Conservation (phyloP, 1,284 basidiomycete species). For the Pyrrhoderma noxium region DNA sequence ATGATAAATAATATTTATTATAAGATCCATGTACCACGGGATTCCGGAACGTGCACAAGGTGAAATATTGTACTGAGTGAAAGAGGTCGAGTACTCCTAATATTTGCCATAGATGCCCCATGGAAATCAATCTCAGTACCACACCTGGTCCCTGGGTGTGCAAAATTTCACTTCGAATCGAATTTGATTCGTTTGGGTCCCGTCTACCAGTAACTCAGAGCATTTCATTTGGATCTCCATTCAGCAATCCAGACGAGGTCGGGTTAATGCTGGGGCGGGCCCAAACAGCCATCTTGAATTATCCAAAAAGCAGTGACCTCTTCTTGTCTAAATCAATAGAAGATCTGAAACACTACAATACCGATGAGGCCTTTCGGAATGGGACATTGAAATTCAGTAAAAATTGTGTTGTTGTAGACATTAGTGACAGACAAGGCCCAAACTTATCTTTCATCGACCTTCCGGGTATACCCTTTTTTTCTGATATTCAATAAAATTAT, state of each 20-base stretch:
- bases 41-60: constrained; percentile 25
- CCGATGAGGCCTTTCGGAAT: constrained; percentile 16
- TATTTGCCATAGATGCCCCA: constrained; percentile 22
- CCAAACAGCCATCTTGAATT: constrained; percentile 38
- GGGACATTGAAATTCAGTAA: constrained; percentile 31
- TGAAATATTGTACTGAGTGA: neutral
- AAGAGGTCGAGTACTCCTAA: neutral
- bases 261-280: constrained; percentile 43
- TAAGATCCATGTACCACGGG: constrained; percentile 23
- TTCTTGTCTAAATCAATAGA: constrained; percentile 25
- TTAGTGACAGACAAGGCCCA: constrained; percentile 37
- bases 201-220: neutral
- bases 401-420: constrained; percentile 38
- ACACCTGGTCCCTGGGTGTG: constrained; percentile 28
- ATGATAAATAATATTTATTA: neutral
- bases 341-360: neutral
- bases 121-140: constrained; percentile 23
- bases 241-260: constrained; percentile 26
- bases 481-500: neutral
- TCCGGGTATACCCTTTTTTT: constrained; percentile 28
- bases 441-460: constrained; percentile 41
- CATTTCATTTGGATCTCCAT: constrained; percentile 21
- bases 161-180: constrained; percentile 28
- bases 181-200: constrained; percentile 18
- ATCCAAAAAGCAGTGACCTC: constrained; percentile 20